Evolutionary conservation across 192 early-diverging fungal species (phyloP), one percentile per base, ranked within the genome.

Genomic region (Backusella mclennaniae): DNA sequence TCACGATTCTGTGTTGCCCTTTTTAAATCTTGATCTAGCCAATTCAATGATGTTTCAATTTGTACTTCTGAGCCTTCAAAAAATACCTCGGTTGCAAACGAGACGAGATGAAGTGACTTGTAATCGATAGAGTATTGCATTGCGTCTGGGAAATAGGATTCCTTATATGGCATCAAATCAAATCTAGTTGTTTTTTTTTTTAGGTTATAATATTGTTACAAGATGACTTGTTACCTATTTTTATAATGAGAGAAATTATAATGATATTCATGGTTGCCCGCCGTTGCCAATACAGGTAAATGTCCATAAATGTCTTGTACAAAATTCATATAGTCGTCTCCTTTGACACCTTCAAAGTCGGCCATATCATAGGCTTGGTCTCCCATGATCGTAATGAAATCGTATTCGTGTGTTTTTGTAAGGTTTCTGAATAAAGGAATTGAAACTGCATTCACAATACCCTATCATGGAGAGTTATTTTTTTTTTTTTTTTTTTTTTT

Each of bases 221-320:
- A 33, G 31, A 33, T 1, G 31, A 33, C 2, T 2, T 38, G 1
- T 67, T 68, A 73, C 73, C 77, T 66, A 15, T 79, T 73, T 44
- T 79, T 79, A 66, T 73, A 79, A 44, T 79, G 77, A 29, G 73
- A 70, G 67, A 79, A 79, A 44, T 79, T 79, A 15, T 79, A 79
- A 8, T 73, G 73, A 69, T 39, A 42, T 21, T 79, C 77, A 38
- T 79, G 77, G n/a, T 79, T 79, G 23, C 77, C 77, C 0, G 73
- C 77, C 1, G 59, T 66, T 53, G 73, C 73, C 67, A 79, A 52
- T 26, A 79, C 63, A 17, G 77, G 77, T 33, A 79, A 36, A 42
- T 70, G 74, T 12, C 73, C 77, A 42, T 74, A 79, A 9, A 79
- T 6, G 19, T 46, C 29, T 36, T 79, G 73, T 26, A 46, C 73